Evolutionary conservation across 2,329 filamentous ascomycete species (phyloP).

Genomic region (Fusarium domesticum): DNA sequence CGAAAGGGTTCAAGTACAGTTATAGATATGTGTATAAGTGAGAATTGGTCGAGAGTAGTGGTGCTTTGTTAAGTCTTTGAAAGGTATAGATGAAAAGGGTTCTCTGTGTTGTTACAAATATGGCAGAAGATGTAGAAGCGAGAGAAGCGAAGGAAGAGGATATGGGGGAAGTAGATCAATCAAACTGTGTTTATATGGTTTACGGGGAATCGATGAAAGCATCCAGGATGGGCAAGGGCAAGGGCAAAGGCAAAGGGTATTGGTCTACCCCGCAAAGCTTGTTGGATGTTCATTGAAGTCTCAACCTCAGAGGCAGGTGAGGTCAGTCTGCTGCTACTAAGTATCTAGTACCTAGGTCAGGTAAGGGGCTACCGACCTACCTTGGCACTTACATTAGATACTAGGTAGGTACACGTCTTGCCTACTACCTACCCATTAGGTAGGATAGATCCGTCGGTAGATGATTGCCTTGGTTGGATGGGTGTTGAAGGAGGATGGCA

Average conservation of each 20-base stretch:
- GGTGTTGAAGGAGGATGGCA: not conserved
- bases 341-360: too few relatives aligned
- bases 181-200: slow-evolving; percentile 16
- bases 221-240: too few relatives aligned
- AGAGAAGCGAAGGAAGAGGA: not conserved
- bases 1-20: too few relatives aligned
- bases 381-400: too few relatives aligned
- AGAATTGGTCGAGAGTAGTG: too few relatives aligned
- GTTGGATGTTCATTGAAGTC: slow-evolving; percentile 4
- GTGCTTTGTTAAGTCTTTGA: too few relatives aligned
- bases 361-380: too few relatives aligned
- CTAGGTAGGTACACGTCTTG: too few relatives aligned
- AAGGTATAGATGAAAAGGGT: too few relatives aligned
- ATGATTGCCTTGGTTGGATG: not conserved
- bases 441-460: slow-evolving; percentile 1
- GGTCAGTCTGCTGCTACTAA: too few relatives aligned
- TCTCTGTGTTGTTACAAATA: not conserved
- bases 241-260: too few relatives aligned
- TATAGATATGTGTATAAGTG: too few relatives aligned
- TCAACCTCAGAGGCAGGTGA: not conserved
- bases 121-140: not conserved
- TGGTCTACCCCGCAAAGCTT: slow-evolving; percentile 32
- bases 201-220: slow-evolving; percentile 4
- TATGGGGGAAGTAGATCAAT: not conserved
- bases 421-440: not conserved